Evolutionary conservation across 768 basidiomycete species (phyloP), one percentile per base, ranked within the genome.

Genomic region (Macrolepiota albuminosa): DNA sequence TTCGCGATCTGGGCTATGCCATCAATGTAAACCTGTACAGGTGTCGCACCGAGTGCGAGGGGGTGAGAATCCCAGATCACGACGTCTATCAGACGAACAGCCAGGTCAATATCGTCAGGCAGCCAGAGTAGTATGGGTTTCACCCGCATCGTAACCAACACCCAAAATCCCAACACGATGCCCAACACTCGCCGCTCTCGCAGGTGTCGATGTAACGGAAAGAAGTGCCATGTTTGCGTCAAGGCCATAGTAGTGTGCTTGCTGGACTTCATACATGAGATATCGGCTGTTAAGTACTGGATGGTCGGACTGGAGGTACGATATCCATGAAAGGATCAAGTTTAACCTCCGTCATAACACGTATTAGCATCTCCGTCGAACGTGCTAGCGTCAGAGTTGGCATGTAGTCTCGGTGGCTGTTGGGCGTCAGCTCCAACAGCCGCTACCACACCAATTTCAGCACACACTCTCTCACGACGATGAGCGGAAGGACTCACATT

Each of bases 311-410:
- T 21, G 21, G 21, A 21, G 21, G 21, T 21, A 33, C 6, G 9
- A 49, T 56, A 2, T 54, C 24, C 49, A 36, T 31, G 9, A 54
- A 24, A 9, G 5, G 50, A n/a, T 18, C 4, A 13, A 81, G 72
- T 68, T 95, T 94, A 63, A 95, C 92, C 66, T 93, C 93, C 43
- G 86, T 85, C 73, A 97, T 82, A 2, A 88, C 87, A 31, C 84
- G 82, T 60, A 95, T 85, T 46, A 88, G 81, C 63, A 86, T 73
- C 60, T 90, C 85, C 18, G 85, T 87, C 3, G 86, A 82, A 61
- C 86, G 82, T 26, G 87, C 74, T 60, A 85, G 79, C 16, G 82
- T 86, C 54, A 89, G 76, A 0, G 87, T 86, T 1, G 86, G 75
- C 39, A 92, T 68, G 67, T 91, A 86, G 65, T 92, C 90, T 10